Evolutionary conservation across 306 rosid genomes (phyloP).

Genomic region (Rosa persica): DNA sequence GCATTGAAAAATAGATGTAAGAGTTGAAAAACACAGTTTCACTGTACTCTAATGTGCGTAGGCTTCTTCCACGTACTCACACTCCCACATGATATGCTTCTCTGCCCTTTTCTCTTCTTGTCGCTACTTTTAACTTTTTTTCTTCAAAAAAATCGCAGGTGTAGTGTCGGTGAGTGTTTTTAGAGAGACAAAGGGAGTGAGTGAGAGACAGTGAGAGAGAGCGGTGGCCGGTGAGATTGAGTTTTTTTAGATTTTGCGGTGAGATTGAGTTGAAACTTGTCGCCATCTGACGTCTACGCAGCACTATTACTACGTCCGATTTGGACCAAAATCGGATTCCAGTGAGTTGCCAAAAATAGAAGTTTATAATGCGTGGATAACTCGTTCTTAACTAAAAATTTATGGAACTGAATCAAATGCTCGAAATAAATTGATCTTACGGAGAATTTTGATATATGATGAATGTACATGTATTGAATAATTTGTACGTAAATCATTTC

Average conservation of each 20-base stretch:
- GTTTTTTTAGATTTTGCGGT: too few species aligned
- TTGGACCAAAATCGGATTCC: not conserved
- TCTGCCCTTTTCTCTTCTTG: not conserved
- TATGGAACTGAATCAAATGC: not conserved
- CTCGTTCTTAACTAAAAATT: not conserved
- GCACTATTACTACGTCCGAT: not conserved
- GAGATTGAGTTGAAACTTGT: conserved; percentile 1
- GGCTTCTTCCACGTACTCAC: not conserved
- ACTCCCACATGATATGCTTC: not conserved
- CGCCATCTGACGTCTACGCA: not conserved
- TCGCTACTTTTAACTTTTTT: not conserved
- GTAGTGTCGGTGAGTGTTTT: conserved; percentile 26
- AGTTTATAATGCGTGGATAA: too few species aligned
- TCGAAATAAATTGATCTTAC: too few species aligned
- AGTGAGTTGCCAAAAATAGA: not conserved
- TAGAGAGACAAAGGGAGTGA: too few species aligned
- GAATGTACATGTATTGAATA: not conserved
- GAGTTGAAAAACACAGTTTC: not conserved
- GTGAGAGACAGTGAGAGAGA: too few species aligned
- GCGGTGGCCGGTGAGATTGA: conserved; percentile 6
- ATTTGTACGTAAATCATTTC: not conserved
- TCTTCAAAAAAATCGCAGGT: not conserved
- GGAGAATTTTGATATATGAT: not conserved
- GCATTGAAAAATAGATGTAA: not conserved
- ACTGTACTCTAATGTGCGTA: not conserved